Evolutionary conservation across 208 protist species (phyloP).

Genomic region (Leishmania tarentolae): DNA sequence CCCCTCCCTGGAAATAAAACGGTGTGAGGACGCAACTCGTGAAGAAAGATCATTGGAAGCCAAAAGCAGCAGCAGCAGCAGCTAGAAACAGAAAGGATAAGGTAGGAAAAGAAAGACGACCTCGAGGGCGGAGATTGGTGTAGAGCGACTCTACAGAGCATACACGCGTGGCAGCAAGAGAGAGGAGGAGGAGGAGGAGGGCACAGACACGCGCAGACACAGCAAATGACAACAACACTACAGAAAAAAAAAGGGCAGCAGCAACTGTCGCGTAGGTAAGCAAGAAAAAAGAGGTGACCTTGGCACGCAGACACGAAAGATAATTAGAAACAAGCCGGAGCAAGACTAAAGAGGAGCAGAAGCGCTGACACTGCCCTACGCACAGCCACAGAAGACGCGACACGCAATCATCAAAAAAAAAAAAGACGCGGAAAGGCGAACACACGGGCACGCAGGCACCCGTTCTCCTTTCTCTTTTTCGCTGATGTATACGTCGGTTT

Average conservation of each 20-base stretch:
- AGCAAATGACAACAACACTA: not conserved
- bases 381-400: not conserved
- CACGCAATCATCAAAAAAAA: no score
- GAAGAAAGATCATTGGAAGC: not conserved
- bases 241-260: not conserved
- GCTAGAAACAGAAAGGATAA: not conserved
- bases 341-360: not conserved
- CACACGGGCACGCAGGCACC: slow-evolving; percentile 5
- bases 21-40: not conserved
- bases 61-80: not conserved
- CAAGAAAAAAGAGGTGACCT: not conserved
- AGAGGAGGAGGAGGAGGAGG: not conserved
- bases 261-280: not conserved
- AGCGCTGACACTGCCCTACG: not conserved
- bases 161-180: not conserved
- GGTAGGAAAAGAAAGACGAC: not conserved
- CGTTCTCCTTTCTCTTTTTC: no score
- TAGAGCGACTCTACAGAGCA: not conserved
- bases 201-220: not conserved
- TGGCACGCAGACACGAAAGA: not conserved
- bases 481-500: no score
- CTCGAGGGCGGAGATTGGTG: not conserved
- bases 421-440: no score
- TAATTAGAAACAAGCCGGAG: not conserved
- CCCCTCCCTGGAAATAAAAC: not conserved